Conservation (phyloP, 2,329 filamentous ascomycete species). For the Clathrospora elynae region DNA sequence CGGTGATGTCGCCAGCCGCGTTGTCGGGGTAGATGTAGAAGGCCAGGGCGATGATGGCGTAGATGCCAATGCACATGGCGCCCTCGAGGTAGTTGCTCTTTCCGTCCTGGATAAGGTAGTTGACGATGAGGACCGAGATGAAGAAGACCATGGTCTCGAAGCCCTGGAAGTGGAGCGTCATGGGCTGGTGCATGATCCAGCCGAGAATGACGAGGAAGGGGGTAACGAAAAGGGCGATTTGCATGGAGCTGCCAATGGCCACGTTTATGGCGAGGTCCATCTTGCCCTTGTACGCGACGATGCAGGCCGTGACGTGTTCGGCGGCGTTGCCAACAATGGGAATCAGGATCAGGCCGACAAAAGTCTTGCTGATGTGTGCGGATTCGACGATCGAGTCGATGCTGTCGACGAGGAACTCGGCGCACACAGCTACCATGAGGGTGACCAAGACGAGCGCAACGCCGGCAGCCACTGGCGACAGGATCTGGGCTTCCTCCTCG, state of each 20-base stretch:
- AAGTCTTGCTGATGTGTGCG: conserved; percentile 60
- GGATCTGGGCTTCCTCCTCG: conserved; percentile 48
- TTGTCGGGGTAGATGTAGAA: conserved; percentile 66
- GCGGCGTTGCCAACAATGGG: conserved; percentile 64
- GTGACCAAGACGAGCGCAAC: conserved; percentile 56
- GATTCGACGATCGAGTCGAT: conserved; percentile 60
- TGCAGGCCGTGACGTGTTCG: conserved; percentile 61
- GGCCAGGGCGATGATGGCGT: conserved; percentile 64
- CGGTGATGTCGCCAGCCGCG: conserved; percentile 43
- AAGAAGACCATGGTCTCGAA: conserved; percentile 90
- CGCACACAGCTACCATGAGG: conserved; percentile 57
- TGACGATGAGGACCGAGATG: conserved; percentile 82
- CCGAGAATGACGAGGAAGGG: conserved; percentile 63
- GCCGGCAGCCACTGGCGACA: conserved; percentile 53
- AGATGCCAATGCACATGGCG: conserved; percentile 61
- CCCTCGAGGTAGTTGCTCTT: conserved; percentile 88
- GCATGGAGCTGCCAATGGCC: conserved; percentile 60
- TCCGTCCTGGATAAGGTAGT: conserved; percentile 84
- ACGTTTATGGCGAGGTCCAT: conserved; percentile 63
- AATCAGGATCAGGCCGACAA: conserved; percentile 62
- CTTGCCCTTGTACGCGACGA: conserved; percentile 62
- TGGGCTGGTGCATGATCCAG: conserved; percentile 59
- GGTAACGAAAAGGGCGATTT: conserved; percentile 63
- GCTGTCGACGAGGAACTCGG: conserved; percentile 60
- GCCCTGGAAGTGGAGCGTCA: conserved; percentile 79